Percentiles rank a stretch among this genome's conserved stretches.
phyloP scores from a whole-genome alignment of 768 basidiomycete species.

The Pleurotus djamor region DNA sequence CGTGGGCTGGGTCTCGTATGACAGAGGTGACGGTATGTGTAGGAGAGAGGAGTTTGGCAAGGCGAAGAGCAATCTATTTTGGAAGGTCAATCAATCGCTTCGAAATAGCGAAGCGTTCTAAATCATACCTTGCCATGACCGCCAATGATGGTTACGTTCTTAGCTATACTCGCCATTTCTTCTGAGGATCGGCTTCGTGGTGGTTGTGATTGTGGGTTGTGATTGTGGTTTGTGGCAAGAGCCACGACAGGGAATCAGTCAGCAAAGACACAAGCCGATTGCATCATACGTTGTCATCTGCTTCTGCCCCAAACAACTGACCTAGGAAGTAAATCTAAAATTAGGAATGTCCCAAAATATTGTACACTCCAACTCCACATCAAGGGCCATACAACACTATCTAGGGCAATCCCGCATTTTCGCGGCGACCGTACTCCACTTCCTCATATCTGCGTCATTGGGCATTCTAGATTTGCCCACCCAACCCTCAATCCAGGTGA shows the following conservation, averaged over 20 bases:
- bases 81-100: not conserved
- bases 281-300: conserved; percentile 4
- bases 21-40: conserved; percentile 50
- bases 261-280: not conserved
- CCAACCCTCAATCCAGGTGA: conserved; percentile 58
- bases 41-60: conserved; percentile 46
- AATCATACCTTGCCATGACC: conserved; percentile 48
- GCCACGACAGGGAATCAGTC: not conserved
- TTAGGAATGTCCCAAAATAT: not conserved
- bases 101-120: not conserved
- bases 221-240: too few relatives aligned
- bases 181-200: too few relatives aligned
- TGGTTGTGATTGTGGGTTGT: too few relatives aligned
- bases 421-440: conserved; percentile 28
- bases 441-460: conserved; percentile 26
- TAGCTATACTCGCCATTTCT: conserved; percentile 15
- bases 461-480: conserved; percentile 48
- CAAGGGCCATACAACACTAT: not conserved
- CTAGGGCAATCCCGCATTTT: conserved; percentile 23
- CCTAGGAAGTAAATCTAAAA: conserved; percentile 15
- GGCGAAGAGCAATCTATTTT: conserved; percentile 40
- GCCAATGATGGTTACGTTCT: conserved; percentile 49
- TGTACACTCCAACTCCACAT: too few relatives aligned
- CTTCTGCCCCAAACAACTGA: conserved; percentile 3
- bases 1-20: conserved; percentile 47